A percentile compares a stretch with the other conserved stretches of the same genome.
These are phyloP conservation scores for Tetracladium marchalianum DNA, from an alignment of 495 filamentous ascomycete species.

Conservation along the genomic window DNA sequence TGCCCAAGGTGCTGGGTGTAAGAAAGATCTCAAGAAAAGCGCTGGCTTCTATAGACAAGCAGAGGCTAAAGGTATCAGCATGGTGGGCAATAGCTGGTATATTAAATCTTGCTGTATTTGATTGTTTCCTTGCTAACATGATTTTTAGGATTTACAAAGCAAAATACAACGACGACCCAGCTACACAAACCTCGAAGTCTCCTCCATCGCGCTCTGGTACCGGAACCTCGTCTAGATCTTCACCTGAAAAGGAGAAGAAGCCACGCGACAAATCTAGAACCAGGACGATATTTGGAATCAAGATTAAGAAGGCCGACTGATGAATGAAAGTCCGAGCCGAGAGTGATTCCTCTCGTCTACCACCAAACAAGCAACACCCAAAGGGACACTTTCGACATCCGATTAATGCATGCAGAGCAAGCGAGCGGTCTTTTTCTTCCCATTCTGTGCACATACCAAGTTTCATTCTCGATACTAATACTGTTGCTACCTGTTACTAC, in stretches of 20 bases:
- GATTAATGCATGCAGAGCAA: background rate
- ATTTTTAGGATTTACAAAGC: slow-evolving; percentile 77
- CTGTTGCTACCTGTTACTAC: no score
- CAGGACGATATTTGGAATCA: slow-evolving; percentile 57
- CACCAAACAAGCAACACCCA: no score
- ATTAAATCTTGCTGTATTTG: slow-evolving; percentile 22
- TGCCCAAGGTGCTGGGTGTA: slow-evolving; percentile 73
- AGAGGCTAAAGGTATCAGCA: slow-evolving; percentile 86
- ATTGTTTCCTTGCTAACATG: slow-evolving; percentile 2
- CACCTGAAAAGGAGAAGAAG: slow-evolving; percentile 39
- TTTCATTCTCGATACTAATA: no score
- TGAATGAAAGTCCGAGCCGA: no score
- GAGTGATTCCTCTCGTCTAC: background rate
- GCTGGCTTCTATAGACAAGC: slow-evolving; percentile 85
- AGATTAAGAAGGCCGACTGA: slow-evolving; percentile 22
- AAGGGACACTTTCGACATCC: background rate
- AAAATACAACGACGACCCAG: slow-evolving; percentile 67
- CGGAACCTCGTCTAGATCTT: background rate
- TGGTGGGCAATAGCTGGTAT: slow-evolving; percentile 97
- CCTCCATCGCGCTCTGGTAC: slow-evolving; percentile 4
- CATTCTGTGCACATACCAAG: no score
- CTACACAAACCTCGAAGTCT: slow-evolving; percentile 26
- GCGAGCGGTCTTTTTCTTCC: no score
- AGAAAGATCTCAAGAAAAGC: slow-evolving; percentile 92
- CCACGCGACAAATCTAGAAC: slow-evolving; percentile 53